Evolutionary conservation across 805 yeast species (phyloP).

Genomic region (Yarrowia sp.): DNA sequence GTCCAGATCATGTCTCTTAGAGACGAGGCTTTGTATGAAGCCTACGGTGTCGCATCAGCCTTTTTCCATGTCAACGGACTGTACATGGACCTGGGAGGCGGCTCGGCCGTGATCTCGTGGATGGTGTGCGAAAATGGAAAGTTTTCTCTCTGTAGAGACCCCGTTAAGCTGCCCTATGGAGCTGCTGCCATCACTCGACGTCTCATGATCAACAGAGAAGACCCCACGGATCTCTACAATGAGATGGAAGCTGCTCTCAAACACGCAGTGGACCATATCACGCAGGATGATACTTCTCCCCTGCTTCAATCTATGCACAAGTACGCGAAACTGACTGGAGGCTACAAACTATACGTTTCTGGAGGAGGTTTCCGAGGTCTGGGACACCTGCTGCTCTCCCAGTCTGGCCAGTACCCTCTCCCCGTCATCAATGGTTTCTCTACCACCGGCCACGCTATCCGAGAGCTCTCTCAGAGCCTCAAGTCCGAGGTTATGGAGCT

Average conservation of each 20-base stretch:
- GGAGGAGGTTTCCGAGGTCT: slow-evolving; percentile 80
- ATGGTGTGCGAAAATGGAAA: slow-evolving; percentile 63
- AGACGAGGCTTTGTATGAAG: slow-evolving; percentile 71
- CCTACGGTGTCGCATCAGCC: slow-evolving; percentile 77
- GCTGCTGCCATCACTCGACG: slow-evolving; percentile 71
- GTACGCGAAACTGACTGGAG: slow-evolving; percentile 63
- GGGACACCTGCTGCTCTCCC: slow-evolving; percentile 64
- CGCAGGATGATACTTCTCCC: slow-evolving; percentile 56
- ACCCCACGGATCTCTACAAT: slow-evolving; percentile 56
- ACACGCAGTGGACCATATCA: slow-evolving; percentile 59
- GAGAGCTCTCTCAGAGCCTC: slow-evolving; percentile 48
- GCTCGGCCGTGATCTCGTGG: slow-evolving; percentile 74
- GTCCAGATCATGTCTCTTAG: slow-evolving; percentile 65
- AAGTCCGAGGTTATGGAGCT: slow-evolving; percentile 50
- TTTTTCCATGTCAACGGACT: slow-evolving; percentile 70
- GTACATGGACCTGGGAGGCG: slow-evolving; percentile 78
- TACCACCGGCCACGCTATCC: slow-evolving; percentile 60
- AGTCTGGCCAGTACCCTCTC: slow-evolving; percentile 65
- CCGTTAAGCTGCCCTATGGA: slow-evolving; percentile 75
- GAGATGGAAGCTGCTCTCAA: slow-evolving; percentile 63
- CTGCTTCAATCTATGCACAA: slow-evolving; percentile 50
- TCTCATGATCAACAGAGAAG: slow-evolving; percentile 55
- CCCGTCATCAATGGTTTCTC: slow-evolving; percentile 75
- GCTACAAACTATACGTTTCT: slow-evolving; percentile 68
- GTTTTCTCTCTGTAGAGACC: slow-evolving; percentile 60